These are phyloP conservation scores for Pascua guehoae DNA, from an alignment of 1,284 basidiomycete genomes.

Conservation along the genomic window DNA sequence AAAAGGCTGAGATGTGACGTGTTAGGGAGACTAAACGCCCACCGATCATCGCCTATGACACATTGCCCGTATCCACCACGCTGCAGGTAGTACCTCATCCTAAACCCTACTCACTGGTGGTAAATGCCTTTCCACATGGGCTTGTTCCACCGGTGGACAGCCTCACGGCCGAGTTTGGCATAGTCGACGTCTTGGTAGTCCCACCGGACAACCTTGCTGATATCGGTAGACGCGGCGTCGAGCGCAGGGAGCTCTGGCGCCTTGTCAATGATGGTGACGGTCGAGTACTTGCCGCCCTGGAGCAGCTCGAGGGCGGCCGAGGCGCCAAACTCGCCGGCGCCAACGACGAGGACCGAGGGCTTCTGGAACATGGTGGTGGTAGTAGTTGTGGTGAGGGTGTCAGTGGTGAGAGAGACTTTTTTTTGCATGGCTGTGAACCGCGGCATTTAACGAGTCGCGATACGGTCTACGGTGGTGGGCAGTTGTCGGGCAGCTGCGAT, in stretches of 20 bases:
- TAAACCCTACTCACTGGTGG: constrained; percentile 59
- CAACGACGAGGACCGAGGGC: constrained; percentile 62
- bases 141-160: constrained; percentile 67
- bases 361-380: constrained; percentile 1
- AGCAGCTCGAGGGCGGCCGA: constrained; percentile 76
- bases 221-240: constrained; percentile 76
- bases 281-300: constrained; percentile 57
- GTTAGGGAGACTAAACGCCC: too few relatives aligned
- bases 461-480: too few relatives aligned
- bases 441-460: too few relatives aligned
- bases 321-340: constrained; percentile 79
- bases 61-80: too few relatives aligned
- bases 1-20: too few relatives aligned
- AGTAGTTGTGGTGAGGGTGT: too few relatives aligned
- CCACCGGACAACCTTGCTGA: constrained; percentile 66
- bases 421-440: too few relatives aligned
- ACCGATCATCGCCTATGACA: too few relatives aligned
- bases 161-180: constrained; percentile 64
- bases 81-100: too few relatives aligned
- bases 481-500: too few relatives aligned
- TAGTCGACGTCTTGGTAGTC: constrained; percentile 54
- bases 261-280: constrained; percentile 69
- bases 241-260: constrained; percentile 63
- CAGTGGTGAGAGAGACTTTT: too few relatives aligned
- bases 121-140: constrained; percentile 66